phyloP scores from a whole-genome alignment of 129 eudicot genomes.

The Ambrosia artemisiifolia region DNA sequence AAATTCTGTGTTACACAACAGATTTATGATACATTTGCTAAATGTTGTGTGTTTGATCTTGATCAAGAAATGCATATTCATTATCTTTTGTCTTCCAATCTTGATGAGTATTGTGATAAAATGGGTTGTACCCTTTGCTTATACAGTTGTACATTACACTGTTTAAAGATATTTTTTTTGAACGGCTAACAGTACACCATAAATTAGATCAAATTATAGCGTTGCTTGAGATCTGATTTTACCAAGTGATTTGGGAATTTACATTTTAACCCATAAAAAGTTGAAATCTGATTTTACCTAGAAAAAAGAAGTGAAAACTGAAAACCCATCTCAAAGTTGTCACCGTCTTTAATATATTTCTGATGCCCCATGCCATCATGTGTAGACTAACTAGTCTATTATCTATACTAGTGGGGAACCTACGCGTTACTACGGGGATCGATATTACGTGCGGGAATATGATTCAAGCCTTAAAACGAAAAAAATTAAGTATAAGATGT shows the following conservation, averaged over 20 bases:
- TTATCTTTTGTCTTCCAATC: not conserved
- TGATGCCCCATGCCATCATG: no score
- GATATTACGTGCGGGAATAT: no score
- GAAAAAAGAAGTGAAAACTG: not conserved
- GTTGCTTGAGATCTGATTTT: no score
- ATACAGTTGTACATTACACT: not conserved
- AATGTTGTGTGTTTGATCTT: conserved; percentile 17
- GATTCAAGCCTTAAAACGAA: no score
- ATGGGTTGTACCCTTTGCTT: conserved; percentile 22
- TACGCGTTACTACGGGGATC: no score
- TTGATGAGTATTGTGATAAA: not conserved
- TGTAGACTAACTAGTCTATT: no score
- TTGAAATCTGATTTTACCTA: not conserved
- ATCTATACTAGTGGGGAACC: no score
- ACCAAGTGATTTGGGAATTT: not conserved
- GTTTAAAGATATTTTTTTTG: not conserved
- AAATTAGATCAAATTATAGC: no score
- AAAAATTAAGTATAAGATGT: no score
- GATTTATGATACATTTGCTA: conserved; percentile 20
- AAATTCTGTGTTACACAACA: conserved; percentile 24
- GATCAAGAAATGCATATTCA: conserved; percentile 16
- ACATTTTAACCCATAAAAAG: not conserved
- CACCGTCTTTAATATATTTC: no score
- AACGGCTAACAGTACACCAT: no score
- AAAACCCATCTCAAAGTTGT: conserved; percentile 1